Conservation (phyloP, 1,284 basidiomycete species). For the Papiliotrema fonsecae region DNA sequence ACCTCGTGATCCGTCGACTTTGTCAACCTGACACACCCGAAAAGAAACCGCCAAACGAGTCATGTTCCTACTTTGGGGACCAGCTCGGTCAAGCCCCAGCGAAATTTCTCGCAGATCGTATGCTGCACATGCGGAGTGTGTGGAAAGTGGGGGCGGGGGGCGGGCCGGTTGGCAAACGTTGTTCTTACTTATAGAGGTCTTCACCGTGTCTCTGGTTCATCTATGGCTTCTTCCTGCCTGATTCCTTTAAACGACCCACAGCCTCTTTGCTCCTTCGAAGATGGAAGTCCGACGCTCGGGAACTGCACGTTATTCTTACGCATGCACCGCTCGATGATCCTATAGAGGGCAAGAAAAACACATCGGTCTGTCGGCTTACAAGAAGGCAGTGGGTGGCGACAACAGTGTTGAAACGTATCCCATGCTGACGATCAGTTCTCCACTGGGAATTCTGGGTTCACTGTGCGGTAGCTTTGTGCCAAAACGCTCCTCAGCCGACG, state of each 20-base stretch:
- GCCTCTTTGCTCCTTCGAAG: slow-evolving; percentile 25
- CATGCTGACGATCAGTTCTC: slow-evolving; percentile 30
- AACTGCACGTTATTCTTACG: slow-evolving; percentile 31
- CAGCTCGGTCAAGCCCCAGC: slow-evolving; percentile 16
- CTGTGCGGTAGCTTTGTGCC: slow-evolving; percentile 30
- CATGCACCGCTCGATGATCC: slow-evolving; percentile 36
- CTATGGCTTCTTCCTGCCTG: slow-evolving; percentile 29
- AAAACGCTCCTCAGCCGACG: slow-evolving; percentile 29
- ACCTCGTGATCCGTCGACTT: slow-evolving; percentile 23
- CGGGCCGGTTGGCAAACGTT: slow-evolving; percentile 26
- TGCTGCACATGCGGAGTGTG: slow-evolving; percentile 28
- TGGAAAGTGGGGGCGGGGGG: background rate
- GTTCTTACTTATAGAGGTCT: slow-evolving; percentile 24
- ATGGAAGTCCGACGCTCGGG: slow-evolving; percentile 26
- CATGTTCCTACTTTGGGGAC: slow-evolving; percentile 31
- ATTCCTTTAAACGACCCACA: slow-evolving; percentile 18
- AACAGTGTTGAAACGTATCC: slow-evolving; percentile 14
- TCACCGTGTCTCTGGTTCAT: slow-evolving; percentile 31
- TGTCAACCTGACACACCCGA: slow-evolving; percentile 31
- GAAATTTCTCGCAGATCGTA: slow-evolving; percentile 26
- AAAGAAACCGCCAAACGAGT: slow-evolving; percentile 34
- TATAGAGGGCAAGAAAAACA: slow-evolving; percentile 32
- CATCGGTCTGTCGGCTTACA: slow-evolving; percentile 20
- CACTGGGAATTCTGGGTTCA: slow-evolving; percentile 31
- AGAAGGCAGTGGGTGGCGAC: slow-evolving; percentile 11